Evolutionary conservation across 1,284 basidiomycete genomes (phyloP), one percentile per base, ranked within the genome.

Genomic region (Apiotrichum sp.): DNA sequence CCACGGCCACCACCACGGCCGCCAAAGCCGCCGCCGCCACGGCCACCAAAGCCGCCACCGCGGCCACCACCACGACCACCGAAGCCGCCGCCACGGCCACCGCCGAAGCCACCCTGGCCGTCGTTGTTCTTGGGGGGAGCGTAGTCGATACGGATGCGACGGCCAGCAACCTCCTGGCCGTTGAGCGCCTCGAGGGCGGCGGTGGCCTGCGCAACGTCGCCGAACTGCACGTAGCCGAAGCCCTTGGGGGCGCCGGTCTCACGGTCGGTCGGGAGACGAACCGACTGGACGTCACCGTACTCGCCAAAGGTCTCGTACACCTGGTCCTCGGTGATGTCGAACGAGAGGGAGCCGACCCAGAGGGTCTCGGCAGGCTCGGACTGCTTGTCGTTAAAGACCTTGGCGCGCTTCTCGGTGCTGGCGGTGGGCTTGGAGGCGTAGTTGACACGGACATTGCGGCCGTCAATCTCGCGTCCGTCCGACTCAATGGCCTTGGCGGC

Each of bases 221-320:
- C 84, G 75, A 93, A 97, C 77, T 97, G 92, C 72, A 98, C 88
- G 78, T 98, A 98, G 47, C 86, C 96, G 77, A 95, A 98, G 69
- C 96, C 96, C 78, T 98, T 98, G 56, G 90, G 86, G 62, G 82
- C 83, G 29, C 49, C 93, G 5, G 88, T 84, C 56, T 98, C 96
- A 59, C 89, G 82, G 76, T 98, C 93, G 52, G 93, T 98, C 34
- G 93, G 93, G 54, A 98, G 78, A 62, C 93, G 84, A 48, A 98
- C 91, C 65, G 81, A 87, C 77, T 89, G 88, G 53, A 97, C 85
- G 61, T 88, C 85, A 51, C 93, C 93, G 73, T 86, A 87, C 72
- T 93, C 90, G 64, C 85, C 86, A 76, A 98, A 99, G 62, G 86
- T 82, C 75, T 89, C 86, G 92, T 93, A 98, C 44, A 98, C 79